Base-by-base conservation (phyloP, 768 basidiomycete genomes). In the Mycena filopes region DNA sequence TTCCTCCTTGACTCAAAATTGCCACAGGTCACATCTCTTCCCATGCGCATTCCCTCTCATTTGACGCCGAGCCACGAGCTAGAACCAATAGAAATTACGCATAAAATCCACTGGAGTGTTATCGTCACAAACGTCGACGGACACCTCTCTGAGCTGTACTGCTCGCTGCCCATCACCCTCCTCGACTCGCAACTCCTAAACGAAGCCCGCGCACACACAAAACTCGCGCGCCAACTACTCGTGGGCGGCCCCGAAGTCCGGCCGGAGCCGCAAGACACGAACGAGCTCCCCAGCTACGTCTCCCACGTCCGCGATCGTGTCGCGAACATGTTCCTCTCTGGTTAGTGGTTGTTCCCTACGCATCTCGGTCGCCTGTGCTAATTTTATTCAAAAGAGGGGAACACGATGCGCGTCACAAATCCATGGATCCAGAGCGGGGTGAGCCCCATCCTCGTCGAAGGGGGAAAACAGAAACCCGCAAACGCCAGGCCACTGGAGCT, bases 231-330 rank as follows among this genome's bases (percentile, higher is more conserved):
- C n/a, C 87, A 90, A 12, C 79, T 95, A 8, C 84, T 96, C 29
- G 74, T 88, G 4, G 83, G 78, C 0, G 78, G 76, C 2, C 61
- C 80, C 12, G 68, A 69, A 41, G 13, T 28, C 25, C 46, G 21
- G 6, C 36, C 71, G 4, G 80, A 80, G 6, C 79, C 81, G 20
- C 84, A 86, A 12, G 88, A 86, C 31, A 89, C 89, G 42, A 87
- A 86, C 55, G 91, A 95, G 70, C 85, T 99, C 13, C 97, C 97
- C 0, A 93, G 91, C 66, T 99, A 99, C 76, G 83, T 83, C 21
- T 88, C 93, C 50, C 97, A 99, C 75, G 87, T 98, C 29, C 87
- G 93, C 51, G 97, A 99, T 74, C 87, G 97, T 41, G 89, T 98
- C 47, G 90, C 92, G 41, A 91, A 90, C 70, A 88, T 91, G 86